Conservation (phyloP, 139 green algal species). For the Haematococcus lacustris region DNA sequence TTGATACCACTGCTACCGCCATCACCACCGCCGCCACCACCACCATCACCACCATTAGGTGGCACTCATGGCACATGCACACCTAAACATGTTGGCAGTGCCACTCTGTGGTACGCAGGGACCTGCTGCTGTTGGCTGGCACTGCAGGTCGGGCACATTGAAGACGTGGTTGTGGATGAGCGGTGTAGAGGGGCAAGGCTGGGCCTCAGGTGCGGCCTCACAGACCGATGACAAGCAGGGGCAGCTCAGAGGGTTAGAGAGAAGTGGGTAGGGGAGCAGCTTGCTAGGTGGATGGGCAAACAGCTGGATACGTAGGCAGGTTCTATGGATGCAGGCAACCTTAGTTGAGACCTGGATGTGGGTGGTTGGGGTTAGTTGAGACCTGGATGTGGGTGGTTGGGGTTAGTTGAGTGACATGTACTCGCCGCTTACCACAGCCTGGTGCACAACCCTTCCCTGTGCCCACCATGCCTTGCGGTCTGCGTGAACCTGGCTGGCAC, state of each 20-base stretch:
- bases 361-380: background rate
- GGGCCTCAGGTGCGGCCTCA: slow-evolving; percentile 50
- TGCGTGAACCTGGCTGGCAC: too few relatives aligned
- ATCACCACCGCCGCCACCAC: background rate
- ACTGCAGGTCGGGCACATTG: slow-evolving; percentile 72
- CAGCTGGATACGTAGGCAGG: background rate
- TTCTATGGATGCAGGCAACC: background rate
- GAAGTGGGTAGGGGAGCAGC: background rate
- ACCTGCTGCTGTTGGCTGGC: background rate
- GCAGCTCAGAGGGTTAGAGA: too few relatives aligned
- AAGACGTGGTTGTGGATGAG: slow-evolving; percentile 87
- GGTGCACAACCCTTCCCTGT: background rate
- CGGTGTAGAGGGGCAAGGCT: slow-evolving; percentile 58
- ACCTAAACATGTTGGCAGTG: too few relatives aligned
- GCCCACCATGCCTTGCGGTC: background rate
- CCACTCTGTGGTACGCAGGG: background rate
- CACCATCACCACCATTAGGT: background rate
- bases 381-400: background rate
- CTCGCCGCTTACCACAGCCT: background rate
- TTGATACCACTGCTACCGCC: background rate
- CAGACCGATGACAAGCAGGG: too few relatives aligned
- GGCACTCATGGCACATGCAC: too few relatives aligned
- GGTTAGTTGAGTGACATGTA: background rate
- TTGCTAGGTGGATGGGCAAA: background rate
- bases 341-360: background rate